Percentiles rank a stretch among this genome's conserved stretches.
phyloP scores from a whole-genome alignment of 768 basidiomycete species.

The Stropharia rugosoannulata region DNA sequence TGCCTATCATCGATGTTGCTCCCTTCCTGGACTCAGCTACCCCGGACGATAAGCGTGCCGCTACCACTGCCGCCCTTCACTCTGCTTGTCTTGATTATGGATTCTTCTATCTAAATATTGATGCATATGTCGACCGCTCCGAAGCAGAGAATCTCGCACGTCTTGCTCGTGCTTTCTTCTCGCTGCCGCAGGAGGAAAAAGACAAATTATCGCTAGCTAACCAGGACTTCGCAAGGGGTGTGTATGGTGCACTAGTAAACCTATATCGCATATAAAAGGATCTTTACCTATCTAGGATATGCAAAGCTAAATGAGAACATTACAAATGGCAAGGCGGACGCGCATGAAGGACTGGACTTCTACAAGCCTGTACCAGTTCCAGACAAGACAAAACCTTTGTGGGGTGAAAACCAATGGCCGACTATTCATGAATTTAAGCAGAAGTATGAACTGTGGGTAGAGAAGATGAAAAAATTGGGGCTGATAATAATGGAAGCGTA shows the following conservation, averaged over 20 bases:
- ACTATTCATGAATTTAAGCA: constrained; percentile 51
- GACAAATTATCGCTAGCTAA: constrained; percentile 66
- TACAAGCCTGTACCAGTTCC: constrained; percentile 72
- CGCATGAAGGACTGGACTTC: constrained; percentile 83
- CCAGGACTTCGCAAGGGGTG: constrained; percentile 79
- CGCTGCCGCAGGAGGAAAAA: constrained; percentile 73
- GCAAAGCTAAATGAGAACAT: constrained; percentile 80
- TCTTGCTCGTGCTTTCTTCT: constrained; percentile 74
- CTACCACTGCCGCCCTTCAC: constrained; percentile 61
- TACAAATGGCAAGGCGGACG: constrained; percentile 81
- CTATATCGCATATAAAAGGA: not conserved
- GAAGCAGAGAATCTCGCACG: constrained; percentile 66
- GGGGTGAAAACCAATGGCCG: constrained; percentile 92
- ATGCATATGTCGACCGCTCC: constrained; percentile 48
- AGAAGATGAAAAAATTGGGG: constrained; percentile 85
- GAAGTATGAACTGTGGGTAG: constrained; percentile 73
- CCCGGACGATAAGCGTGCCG: constrained; percentile 36
- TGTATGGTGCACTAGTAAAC: not conserved
- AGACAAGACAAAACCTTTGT: constrained; percentile 67
- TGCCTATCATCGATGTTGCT: constrained; percentile 75
- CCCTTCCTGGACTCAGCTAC: constrained; percentile 52
- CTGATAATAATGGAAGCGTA: constrained; percentile 85
- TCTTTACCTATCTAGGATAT: constrained; percentile 56
- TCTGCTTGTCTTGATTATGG: constrained; percentile 75
- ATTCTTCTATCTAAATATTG: constrained; percentile 86